Base-by-base conservation (phyloP, 495 filamentous ascomycete species). In the Daldinia decipiens region DNA sequence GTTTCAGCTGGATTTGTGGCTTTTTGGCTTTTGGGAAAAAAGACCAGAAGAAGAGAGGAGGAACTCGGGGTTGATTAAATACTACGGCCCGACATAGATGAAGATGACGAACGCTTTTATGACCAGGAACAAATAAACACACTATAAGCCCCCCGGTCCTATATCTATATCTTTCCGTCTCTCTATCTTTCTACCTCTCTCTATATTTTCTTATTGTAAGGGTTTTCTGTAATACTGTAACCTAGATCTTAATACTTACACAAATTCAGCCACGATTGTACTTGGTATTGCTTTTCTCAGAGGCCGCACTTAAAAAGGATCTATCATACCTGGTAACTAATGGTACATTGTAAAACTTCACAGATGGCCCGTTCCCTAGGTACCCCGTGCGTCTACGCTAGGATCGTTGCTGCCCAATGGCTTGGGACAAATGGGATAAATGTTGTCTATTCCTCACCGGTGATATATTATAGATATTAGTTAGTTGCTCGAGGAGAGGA, bases 291-390 rank as follows among this genome's bases (percentile, higher is more conserved):
- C 43, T 47, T 47, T 47, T 47, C 43, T 24, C 19, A 3, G 21
- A 24, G 9, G 9, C 12, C 17, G 19, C 17, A 24, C 43, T 47
- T 36, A 13, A 36, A 34, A 21, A 47, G 19, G 19, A 24, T 47
- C 19, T 24, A 21, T 11, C 43, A 4, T 8, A 2, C 43, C 9
- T 47, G 43, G 43, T 47, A 47, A 36, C 11, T 47, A 47, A 36
- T 21, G 43, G 43, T 47, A 11, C 21, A 24, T 24, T 24, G 19
- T 19, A 47, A 47, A 13, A 11, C 43, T 12, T 47, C 43, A 47
- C 43, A 47, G 19, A 47, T 47, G 43, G 43, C 43, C 43, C 43
- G 43, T 47, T 47, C 43, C 19, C 43, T 47, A 24, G 43, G 43
- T 19, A 47, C 43, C 43, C 43, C 43, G 43, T 47, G 43, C 43